Conservation (phyloP, 768 basidiomycete species). For the Xanthoconium stramineum region DNA sequence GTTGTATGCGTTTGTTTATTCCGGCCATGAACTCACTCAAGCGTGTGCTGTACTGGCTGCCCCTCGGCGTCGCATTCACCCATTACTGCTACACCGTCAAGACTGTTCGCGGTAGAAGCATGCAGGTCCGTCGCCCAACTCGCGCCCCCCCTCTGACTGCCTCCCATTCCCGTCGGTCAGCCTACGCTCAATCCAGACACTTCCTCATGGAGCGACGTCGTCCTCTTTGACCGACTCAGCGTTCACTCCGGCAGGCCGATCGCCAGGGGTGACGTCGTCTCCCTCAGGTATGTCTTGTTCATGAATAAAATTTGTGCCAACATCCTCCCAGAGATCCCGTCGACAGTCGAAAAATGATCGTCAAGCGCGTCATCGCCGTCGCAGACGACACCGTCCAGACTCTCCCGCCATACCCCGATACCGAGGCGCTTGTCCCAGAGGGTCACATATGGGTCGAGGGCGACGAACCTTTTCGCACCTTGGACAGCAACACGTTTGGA, state of each 20-base stretch:
- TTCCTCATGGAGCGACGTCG: conserved; percentile 58
- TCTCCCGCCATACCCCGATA: conserved; percentile 62
- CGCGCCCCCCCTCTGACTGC: background rate
- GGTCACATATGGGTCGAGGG: conserved; percentile 77
- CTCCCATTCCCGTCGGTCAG: conserved; percentile 41
- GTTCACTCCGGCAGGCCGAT: conserved; percentile 36
- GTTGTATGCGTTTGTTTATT: background rate
- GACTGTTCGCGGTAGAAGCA: conserved; percentile 59
- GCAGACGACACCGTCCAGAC: conserved; percentile 65
- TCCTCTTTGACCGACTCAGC: conserved; percentile 55
- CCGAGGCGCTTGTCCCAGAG: conserved; percentile 50
- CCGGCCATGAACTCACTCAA: background rate
- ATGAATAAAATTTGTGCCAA: background rate
- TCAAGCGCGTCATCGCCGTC: conserved; percentile 65
- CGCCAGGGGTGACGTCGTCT: conserved; percentile 62
- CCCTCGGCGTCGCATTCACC: conserved; percentile 46
- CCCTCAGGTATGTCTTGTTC: conserved; percentile 43
- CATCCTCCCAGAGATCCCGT: conserved; percentile 52
- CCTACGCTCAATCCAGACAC: conserved; percentile 73
- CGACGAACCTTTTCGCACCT: conserved; percentile 39
- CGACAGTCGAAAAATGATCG: conserved; percentile 47
- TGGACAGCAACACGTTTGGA: conserved; percentile 73
- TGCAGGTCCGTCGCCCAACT: conserved; percentile 52
- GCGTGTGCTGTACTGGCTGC: conserved; percentile 54
- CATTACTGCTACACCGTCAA: conserved; percentile 53